Conservation (phyloP, 129 eudicot genomes). For the Flaveria bidentis region DNA sequence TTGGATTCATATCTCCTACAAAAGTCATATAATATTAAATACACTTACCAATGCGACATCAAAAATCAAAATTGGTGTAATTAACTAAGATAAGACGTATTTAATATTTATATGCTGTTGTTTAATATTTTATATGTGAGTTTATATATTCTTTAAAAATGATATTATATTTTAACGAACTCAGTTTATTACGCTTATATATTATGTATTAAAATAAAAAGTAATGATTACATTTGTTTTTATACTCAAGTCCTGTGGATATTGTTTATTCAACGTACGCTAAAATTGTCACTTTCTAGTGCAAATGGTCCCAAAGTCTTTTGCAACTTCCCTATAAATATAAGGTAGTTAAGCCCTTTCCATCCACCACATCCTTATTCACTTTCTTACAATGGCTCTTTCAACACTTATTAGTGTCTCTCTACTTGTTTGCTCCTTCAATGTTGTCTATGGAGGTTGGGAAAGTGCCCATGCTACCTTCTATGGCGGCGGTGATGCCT, state of each 20-base stretch:
- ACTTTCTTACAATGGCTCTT: constrained; percentile 45
- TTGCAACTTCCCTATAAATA: constrained; percentile 46
- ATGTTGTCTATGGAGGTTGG: constrained; percentile 67
- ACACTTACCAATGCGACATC: constrained; percentile 18
- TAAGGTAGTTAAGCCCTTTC: constrained; percentile 44
- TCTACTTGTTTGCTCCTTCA: constrained; percentile 39
- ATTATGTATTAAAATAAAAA: not conserved
- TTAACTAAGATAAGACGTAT: too few species aligned
- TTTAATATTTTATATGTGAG: not conserved
- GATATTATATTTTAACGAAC: not conserved
- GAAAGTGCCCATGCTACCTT: constrained; percentile 78
- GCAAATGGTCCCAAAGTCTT: constrained; percentile 23
- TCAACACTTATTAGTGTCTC: constrained; percentile 37
- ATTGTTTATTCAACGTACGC: not conserved
- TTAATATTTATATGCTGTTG: not conserved
- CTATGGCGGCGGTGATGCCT: constrained; percentile 89
- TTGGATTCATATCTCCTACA: constrained; percentile 21
- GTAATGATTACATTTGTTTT: not conserved
- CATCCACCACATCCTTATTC: constrained; percentile 24
- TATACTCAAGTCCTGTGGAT: not conserved
- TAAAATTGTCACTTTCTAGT: constrained; percentile 7
- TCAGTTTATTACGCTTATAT: not conserved
- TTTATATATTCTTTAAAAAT: not conserved
- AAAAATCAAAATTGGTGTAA: not conserved
- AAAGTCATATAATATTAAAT: constrained; percentile 31